Evolutionary conservation across 2,329 filamentous ascomycete genomes (phyloP), one percentile per base, ranked within the genome.

Genomic region (Ambrosiella xylebori): DNA sequence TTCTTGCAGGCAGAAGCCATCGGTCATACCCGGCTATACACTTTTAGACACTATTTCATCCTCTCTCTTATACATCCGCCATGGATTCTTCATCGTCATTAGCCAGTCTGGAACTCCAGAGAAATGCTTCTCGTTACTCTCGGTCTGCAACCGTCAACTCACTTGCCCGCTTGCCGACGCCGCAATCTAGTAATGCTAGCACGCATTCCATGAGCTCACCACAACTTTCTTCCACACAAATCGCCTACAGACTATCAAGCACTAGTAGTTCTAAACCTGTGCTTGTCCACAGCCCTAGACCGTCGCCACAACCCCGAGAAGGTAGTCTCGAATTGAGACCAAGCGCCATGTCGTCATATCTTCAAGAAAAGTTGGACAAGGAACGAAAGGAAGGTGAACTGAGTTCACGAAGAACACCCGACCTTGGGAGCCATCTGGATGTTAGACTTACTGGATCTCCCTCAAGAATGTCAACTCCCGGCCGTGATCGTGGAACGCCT

Each of bases 301-400:
- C 71, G 2, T 67, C 69, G 17, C 72, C 74, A 3, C 69, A 68
- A 40, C 62, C 74, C 9, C 68, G 71, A 62, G 70, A 74, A 59
- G 66, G 69, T 15, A 70, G 69, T 44, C 67, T 68, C 37, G 75
- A 78, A 2, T 62, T 65, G 3, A 70, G 70, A 13, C 71, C 70
- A 49, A 65, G 67, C 35, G 69, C 71, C 0, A 67, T 75, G 12
- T 81, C 78, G 0, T 73, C 68, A 13, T 76, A 79, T 55, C 68
- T 81, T 1, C 78, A 79, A 52, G 77, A 80, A 64, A 75, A 72
- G 61, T 67, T 81, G n/a, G 72, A 75, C 53, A 73, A 69, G 36
- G 75, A 78, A 63, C 58, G 61, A 15, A 59, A 59, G 51, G 59
- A 68, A 61, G 64, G 67, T 58, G 59, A 61, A 17, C 37, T 61